A percentile compares a stretch with the other conserved stretches of the same genome.
Conservation (phyloP, 2,329 filamentous ascomycete species). For the Sphaerulina vaccinii region DNA sequence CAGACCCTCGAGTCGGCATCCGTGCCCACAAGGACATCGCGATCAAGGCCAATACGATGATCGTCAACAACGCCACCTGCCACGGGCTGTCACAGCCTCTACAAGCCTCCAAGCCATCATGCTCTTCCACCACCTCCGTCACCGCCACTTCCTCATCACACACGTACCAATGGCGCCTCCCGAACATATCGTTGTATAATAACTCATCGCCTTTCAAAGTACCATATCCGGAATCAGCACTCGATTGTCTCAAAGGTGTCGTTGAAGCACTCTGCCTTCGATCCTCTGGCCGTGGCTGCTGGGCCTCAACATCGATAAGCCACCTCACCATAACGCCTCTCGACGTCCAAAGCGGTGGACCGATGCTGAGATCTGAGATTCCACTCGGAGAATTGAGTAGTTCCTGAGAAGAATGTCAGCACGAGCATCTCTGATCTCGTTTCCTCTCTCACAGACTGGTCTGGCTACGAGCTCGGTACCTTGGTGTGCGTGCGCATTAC, state of each 20-base stretch:
- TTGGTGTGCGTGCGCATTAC: too few relatives aligned
- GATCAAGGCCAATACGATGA: neutral
- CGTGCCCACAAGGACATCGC: slow-evolving; percentile 1
- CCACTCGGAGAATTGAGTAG: neutral
- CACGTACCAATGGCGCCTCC: neutral
- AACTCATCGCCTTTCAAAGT: neutral
- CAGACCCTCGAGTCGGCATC: neutral
- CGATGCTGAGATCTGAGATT: neutral
- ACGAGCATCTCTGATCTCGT: too few relatives aligned
- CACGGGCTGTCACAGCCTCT: slow-evolving; percentile 1
- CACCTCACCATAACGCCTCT: neutral
- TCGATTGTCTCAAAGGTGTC: neutral
- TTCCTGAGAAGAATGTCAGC: too few relatives aligned
- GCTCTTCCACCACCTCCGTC: neutral
- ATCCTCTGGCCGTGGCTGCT: neutral
- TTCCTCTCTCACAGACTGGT: too few relatives aligned
- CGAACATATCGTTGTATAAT: neutral
- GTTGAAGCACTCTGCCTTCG: neutral
- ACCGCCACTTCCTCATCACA: neutral
- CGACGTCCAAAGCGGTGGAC: neutral
- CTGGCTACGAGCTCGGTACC: too few relatives aligned
- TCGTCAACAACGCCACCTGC: slow-evolving; percentile 2
- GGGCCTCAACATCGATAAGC: slow-evolving; percentile 5
- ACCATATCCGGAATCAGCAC: neutral
- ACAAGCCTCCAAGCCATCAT: neutral